Evolutionary conservation across 139 green algal genomes (phyloP).

Genomic region (Pycnococcus provasolii): DNA sequence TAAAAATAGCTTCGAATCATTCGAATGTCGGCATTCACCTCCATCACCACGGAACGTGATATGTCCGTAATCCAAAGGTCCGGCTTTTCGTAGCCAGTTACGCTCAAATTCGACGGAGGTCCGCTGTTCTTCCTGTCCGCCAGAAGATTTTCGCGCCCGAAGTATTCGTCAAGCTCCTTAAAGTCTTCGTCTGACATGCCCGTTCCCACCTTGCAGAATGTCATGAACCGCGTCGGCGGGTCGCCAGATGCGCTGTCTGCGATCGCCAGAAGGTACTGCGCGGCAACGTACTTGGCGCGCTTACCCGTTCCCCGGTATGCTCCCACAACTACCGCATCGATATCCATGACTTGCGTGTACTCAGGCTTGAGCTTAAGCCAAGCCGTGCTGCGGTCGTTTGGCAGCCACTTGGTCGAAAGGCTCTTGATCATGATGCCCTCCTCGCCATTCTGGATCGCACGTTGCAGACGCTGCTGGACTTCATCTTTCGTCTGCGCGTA

Average conservation of each 20-base stretch:
- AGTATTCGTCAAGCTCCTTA: slow-evolving; percentile 3
- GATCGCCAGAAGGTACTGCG: slow-evolving; percentile 62
- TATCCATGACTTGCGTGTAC: slow-evolving; percentile 46
- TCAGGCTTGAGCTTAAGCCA: slow-evolving; percentile 54
- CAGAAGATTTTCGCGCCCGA: too few relatives aligned
- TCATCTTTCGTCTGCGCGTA: slow-evolving; percentile 28
- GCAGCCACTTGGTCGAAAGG: slow-evolving; percentile 51
- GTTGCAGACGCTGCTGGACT: background rate
- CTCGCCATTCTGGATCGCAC: slow-evolving; percentile 28
- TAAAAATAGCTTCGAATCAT: too few relatives aligned
- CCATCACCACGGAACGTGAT: too few relatives aligned
- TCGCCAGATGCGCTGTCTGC: slow-evolving; percentile 18
- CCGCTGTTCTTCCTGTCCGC: too few relatives aligned
- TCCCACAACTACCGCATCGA: slow-evolving; percentile 63
- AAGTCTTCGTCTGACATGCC: slow-evolving; percentile 45
- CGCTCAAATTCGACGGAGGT: too few relatives aligned
- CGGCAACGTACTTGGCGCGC: slow-evolving; percentile 26
- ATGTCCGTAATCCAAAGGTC: too few relatives aligned
- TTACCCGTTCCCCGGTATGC: slow-evolving; percentile 42
- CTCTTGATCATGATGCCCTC: slow-evolving; percentile 78
- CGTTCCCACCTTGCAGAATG: slow-evolving; percentile 55
- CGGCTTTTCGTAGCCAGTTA: too few relatives aligned
- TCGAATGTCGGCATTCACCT: too few relatives aligned
- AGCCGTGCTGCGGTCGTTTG: slow-evolving; percentile 45
- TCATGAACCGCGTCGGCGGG: slow-evolving; percentile 31